phyloP scores from a whole-genome alignment of 225 moss, liverwort and hornwort genomes.

The Asterella californica region DNA sequence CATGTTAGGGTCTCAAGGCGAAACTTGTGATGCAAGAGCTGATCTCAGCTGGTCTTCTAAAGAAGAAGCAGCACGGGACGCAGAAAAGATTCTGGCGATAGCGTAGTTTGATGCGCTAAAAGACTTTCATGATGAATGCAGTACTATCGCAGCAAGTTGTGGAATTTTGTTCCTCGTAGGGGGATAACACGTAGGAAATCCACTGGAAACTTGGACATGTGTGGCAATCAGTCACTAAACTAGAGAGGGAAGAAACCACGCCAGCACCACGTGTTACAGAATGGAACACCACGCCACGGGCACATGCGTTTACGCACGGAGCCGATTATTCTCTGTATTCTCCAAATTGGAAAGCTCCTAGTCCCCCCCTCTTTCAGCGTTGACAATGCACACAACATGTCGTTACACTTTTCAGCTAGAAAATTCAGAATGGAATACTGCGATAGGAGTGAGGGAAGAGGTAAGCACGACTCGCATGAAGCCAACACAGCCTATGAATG shows the following conservation, averaged over 20 bases:
- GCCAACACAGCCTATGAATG: not conserved
- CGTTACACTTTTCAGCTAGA: not conserved
- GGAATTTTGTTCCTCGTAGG: too few relatives aligned
- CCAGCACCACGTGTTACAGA: slow-evolving; percentile 7
- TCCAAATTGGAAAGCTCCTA: not conserved
- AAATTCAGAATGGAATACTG: slow-evolving; percentile 6
- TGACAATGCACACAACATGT: slow-evolving; percentile 1
- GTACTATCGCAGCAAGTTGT: too few relatives aligned
- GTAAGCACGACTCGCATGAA: slow-evolving; percentile 3
- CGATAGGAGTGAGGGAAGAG: not conserved
- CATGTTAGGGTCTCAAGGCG: not conserved
- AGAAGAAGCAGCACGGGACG: not conserved
- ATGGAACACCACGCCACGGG: not conserved
- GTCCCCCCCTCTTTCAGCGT: slow-evolving; percentile 3
- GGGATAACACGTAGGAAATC: too few relatives aligned
- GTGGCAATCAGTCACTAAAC: not conserved
- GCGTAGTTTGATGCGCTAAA: not conserved
- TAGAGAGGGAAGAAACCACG: not conserved
- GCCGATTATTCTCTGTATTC: not conserved
- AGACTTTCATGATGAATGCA: too few relatives aligned
- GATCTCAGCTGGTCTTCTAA: slow-evolving; percentile 6
- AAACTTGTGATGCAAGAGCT: not conserved
- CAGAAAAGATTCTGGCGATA: not conserved
- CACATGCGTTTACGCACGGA: slow-evolving; percentile 1
- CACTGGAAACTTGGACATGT: not conserved